Base-by-base conservation (phyloP, 345 rosid genomes). In the Citrus trifoliata region DNA sequence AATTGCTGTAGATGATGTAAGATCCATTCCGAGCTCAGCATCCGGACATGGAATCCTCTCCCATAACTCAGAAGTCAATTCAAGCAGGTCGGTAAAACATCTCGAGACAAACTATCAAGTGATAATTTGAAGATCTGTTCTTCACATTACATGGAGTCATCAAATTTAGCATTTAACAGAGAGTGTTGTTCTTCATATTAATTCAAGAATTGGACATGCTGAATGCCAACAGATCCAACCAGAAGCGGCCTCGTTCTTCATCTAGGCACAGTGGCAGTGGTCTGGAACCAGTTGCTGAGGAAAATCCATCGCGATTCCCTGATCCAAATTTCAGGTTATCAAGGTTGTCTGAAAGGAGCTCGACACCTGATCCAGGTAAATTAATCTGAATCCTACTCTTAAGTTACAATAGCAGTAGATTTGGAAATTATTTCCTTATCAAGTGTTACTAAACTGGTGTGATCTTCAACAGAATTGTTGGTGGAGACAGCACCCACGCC, bases 401-500 rank as follows among this genome's bases (percentile, higher is more conserved):
- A 8, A 24, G 19, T 55, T 62, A 64, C 42, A 69, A 71, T 53
- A 56, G 27, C 46, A 51, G 61, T 68, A 48, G 58, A 73, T 56
- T 32, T 56, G 69, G 76, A 37, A 73, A 65, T 80, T 61, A 40
- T 46, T 28, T 30, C 48, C 28, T 42, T 71, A 33, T 64, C 30
- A 75, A 25, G 53, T 12, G 30, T 35, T 21, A 76, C 3, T 38
- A 46, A 33, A 38, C 32, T 37, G 48, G 40, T 21, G 64, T 69
- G 22, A n/a, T 19, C 21, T 46, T 40, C 74, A 66, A 12, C 32
- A 95, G 98, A 94, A 73, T 73, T 87, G 61, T 76, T 91, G 85
- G 83, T 88, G 71, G 98, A 92, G 87, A 95, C 97, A 67, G 95
- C 87, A 79, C 93, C 92, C 33, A 92, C 98, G 71, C 93, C 87